Conservation (phyloP, 2,329 filamentous ascomycete species). For the Huntiella omanensis region DNA sequence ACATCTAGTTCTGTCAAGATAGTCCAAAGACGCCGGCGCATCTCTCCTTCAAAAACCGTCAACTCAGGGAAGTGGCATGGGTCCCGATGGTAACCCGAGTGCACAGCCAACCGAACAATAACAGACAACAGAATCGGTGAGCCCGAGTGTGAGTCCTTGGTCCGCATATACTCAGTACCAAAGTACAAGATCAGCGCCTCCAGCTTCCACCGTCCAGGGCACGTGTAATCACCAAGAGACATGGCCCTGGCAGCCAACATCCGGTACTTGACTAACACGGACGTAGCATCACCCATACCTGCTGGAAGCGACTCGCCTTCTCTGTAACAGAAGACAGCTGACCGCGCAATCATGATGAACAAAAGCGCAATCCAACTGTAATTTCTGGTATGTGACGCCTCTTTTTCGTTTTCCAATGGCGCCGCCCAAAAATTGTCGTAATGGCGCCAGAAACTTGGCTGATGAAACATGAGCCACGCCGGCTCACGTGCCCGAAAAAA, state of each 20-base stretch:
- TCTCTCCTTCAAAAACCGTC: conserved; percentile 29
- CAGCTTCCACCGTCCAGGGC: conserved; percentile 15
- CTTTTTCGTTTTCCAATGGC: conserved; percentile 12
- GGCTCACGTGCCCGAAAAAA: conserved; percentile 17
- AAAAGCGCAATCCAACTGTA: conserved; percentile 17
- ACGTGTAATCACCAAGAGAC: conserved; percentile 17
- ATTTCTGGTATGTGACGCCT: conserved; percentile 10
- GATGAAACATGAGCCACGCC: conserved; percentile 18
- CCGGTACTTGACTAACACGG: conserved; percentile 14
- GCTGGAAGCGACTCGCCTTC: conserved; percentile 13
- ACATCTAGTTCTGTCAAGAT: conserved; percentile 35
- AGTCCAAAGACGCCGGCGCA: conserved; percentile 37
- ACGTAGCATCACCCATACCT: conserved; percentile 12
- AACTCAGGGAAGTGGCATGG: conserved; percentile 30
- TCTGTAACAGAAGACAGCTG: conserved; percentile 15
- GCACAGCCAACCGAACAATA: conserved; percentile 25
- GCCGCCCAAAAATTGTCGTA: conserved; percentile 17
- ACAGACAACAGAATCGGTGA: conserved; percentile 16
- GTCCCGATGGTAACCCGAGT: conserved; percentile 40
- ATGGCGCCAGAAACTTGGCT: conserved; percentile 15
- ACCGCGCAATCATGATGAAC: conserved; percentile 17
- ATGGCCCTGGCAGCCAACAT: conserved; percentile 16
- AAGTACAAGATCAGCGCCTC: conserved; percentile 16
- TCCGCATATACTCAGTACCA: conserved; percentile 15
- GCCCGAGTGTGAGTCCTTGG: conserved; percentile 14